phyloP scores from a whole-genome alignment of 805 yeast genomes.

The Yarrowia deformans region DNA sequence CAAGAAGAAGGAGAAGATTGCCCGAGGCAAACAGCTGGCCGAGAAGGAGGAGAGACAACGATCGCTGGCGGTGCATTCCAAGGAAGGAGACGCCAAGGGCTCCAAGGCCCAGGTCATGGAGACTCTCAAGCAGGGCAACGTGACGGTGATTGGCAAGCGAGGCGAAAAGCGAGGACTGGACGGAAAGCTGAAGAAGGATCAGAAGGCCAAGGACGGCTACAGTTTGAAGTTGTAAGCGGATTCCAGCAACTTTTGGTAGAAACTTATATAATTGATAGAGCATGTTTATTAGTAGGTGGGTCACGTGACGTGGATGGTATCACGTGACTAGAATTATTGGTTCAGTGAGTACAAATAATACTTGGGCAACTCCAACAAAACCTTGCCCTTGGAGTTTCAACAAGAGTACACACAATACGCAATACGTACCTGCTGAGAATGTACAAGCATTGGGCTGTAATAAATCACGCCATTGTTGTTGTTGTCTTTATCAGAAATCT shows the following conservation, averaged over 20 bases:
- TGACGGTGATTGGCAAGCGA: slow-evolving; percentile 76
- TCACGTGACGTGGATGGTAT: background rate
- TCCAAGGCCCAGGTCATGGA: slow-evolving; percentile 70
- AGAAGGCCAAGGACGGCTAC: slow-evolving; percentile 45
- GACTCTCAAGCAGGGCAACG: slow-evolving; percentile 76
- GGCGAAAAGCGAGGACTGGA: slow-evolving; percentile 77
- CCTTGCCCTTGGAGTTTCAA: background rate
- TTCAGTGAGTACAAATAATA: too few relatives aligned
- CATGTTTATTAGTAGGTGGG: slow-evolving; percentile 10
- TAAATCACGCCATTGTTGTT: too few relatives aligned
- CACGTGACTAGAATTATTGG: too few relatives aligned
- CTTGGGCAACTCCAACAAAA: too few relatives aligned
- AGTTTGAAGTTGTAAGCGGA: slow-evolving; percentile 2
- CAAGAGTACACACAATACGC: too few relatives aligned
- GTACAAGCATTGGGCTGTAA: too few relatives aligned
- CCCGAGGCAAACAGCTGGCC: slow-evolving; percentile 63
- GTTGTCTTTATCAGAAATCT: too few relatives aligned
- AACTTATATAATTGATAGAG: slow-evolving; percentile 9
- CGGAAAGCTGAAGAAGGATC: slow-evolving; percentile 65
- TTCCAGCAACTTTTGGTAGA: too few relatives aligned
- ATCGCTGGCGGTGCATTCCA: slow-evolving; percentile 46
- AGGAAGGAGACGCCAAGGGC: slow-evolving; percentile 55
- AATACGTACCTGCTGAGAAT: too few relatives aligned
- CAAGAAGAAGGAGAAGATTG: slow-evolving; percentile 85
- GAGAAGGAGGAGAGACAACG: slow-evolving; percentile 51